phyloP scores from a whole-genome alignment of 163 green algal genomes.

The Chlamydomonas reinhardtii region DNA sequence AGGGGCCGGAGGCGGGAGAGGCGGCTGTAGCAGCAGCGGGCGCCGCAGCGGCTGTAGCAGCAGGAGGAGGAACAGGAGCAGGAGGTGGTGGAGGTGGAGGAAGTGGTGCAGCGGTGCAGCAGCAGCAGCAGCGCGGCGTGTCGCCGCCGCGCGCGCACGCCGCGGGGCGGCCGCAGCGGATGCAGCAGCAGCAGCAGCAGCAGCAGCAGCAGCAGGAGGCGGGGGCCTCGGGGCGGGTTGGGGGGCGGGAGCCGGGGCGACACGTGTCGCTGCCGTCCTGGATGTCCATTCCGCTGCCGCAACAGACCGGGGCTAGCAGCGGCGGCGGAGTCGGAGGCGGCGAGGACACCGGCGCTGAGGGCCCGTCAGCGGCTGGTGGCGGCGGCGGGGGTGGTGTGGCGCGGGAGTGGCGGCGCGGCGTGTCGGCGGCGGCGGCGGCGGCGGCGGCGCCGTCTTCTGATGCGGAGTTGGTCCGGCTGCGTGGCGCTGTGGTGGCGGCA shows the following conservation, averaged over 20 bases:
- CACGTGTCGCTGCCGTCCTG: background rate
- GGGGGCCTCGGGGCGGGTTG: too few relatives aligned
- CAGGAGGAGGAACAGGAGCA: background rate
- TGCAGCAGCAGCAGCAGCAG: too few relatives aligned
- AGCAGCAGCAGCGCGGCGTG: too few relatives aligned
- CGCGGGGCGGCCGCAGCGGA: background rate
- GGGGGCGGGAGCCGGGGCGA: too few relatives aligned
- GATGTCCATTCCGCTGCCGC: background rate
- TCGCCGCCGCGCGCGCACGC: too few relatives aligned
- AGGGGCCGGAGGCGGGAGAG: slow-evolving; percentile 42
- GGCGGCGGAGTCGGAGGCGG: too few relatives aligned
- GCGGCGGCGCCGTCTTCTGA: slow-evolving; percentile 7
- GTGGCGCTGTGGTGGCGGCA: slow-evolving; percentile 17
- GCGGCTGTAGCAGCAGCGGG: background rate
- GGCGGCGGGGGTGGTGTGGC: too few relatives aligned
- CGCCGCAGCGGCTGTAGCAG: background rate
- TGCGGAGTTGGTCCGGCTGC: background rate
- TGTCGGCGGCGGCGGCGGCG: background rate
- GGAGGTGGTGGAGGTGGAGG: background rate
- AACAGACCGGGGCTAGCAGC: background rate
- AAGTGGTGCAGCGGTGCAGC: too few relatives aligned
- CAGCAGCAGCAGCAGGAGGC: too few relatives aligned
- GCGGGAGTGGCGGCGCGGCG: too few relatives aligned
- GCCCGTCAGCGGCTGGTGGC: too few relatives aligned
- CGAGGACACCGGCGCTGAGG: too few relatives aligned